Conservation (phyloP, 352 stramenopile genomes). For the Globisporangium carolinianum region DNA sequence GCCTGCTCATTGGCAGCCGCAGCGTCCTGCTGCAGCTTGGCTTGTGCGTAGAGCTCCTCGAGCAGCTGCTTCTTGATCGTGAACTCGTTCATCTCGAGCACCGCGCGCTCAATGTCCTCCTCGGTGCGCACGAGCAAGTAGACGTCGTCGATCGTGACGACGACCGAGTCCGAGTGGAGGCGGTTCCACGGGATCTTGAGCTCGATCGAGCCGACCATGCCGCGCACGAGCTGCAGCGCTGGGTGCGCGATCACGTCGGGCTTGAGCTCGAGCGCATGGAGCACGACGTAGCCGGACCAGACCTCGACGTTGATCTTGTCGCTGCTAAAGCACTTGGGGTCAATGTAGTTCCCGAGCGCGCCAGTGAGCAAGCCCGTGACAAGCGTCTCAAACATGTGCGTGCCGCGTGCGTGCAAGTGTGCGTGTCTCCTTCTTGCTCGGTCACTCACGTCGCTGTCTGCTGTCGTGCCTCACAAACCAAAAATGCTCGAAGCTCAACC, state of each 20-base stretch:
- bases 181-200: constrained; percentile 89
- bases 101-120: constrained; percentile 71
- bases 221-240: constrained; percentile 63
- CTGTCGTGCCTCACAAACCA: no score
- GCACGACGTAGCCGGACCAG: constrained; percentile 83
- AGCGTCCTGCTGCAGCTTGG: constrained; percentile 52
- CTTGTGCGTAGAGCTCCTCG: constrained; percentile 68
- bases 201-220: constrained; percentile 78
- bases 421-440: no score
- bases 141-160: constrained; percentile 83
- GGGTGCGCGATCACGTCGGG: constrained; percentile 60
- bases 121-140: constrained; percentile 76
- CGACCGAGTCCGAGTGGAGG: constrained; percentile 81
- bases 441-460: no score
- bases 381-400: constrained; percentile 81
- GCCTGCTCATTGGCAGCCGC: constrained; percentile 10
- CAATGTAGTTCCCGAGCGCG: constrained; percentile 82
- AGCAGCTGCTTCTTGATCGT: constrained; percentile 81
- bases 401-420: no score
- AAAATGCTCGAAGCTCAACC: no score
- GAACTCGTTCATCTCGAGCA: constrained; percentile 74
- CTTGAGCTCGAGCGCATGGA: constrained; percentile 77
- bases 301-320: constrained; percentile 87
- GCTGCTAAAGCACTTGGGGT: constrained; percentile 81
- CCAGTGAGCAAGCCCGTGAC: constrained; percentile 81